A percentile compares a stretch with the other conserved stretches of the same genome.
Evolutionary conservation across 2,329 filamentous ascomycete genomes (phyloP).

Genomic region (Ascochyta pisi): DNA sequence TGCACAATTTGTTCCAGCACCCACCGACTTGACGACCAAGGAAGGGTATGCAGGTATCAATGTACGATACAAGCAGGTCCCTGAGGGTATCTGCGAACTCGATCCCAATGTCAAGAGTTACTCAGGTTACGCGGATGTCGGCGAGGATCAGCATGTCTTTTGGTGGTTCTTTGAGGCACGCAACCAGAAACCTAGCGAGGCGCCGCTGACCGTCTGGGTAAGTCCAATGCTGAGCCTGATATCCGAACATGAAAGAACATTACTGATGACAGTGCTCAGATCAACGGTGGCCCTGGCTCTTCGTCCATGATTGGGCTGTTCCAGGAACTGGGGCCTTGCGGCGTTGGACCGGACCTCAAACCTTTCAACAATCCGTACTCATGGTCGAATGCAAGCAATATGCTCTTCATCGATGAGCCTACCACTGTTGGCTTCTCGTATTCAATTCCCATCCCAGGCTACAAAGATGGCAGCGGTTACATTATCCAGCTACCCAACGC

Average conservation of each 20-base stretch:
- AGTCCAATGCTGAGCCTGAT: background rate
- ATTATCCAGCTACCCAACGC: slow-evolving; percentile 56
- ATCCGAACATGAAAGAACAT: too few relatives aligned
- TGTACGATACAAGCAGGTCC: slow-evolving; percentile 66
- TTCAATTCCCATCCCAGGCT: slow-evolving; percentile 52
- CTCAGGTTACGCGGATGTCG: slow-evolving; percentile 63
- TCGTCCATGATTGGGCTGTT: slow-evolving; percentile 65
- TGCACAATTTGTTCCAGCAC: slow-evolving; percentile 55
- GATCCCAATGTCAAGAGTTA: slow-evolving; percentile 64
- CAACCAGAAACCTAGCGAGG: slow-evolving; percentile 56
- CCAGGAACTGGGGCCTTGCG: slow-evolving; percentile 62
- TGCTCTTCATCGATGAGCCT: slow-evolving; percentile 75
- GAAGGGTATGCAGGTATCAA: slow-evolving; percentile 57
- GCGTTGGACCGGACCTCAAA: slow-evolving; percentile 53
- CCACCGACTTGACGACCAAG: slow-evolving; percentile 53
- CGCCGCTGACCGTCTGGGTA: slow-evolving; percentile 65
- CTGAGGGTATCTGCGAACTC: slow-evolving; percentile 62
- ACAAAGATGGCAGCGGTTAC: slow-evolving; percentile 39
- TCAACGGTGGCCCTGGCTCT: slow-evolving; percentile 63
- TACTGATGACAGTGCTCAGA: slow-evolving; percentile 20
- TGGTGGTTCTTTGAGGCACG: slow-evolving; percentile 65
- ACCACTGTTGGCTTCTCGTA: slow-evolving; percentile 67
- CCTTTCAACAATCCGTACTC: slow-evolving; percentile 67
- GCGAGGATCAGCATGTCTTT: slow-evolving; percentile 60
- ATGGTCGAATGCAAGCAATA: slow-evolving; percentile 69